phyloP scores from a whole-genome alignment of 306 rosid species.

The Arachis stenosperma region DNA sequence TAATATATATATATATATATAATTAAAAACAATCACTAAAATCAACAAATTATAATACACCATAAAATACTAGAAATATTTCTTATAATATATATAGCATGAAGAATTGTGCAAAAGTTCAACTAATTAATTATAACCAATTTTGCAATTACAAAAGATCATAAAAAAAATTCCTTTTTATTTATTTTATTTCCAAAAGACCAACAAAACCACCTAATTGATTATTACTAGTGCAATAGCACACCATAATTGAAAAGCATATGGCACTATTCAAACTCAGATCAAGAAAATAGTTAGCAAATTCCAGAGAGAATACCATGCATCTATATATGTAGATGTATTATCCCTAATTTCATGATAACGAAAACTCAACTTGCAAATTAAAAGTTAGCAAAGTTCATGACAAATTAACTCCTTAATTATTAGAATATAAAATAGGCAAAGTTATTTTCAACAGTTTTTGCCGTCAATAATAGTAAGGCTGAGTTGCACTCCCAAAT shows the following conservation, averaged over 20 bases:
- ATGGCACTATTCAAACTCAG: not conserved
- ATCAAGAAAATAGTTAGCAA: not conserved
- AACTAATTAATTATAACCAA: too few relatives aligned
- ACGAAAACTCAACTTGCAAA: not conserved
- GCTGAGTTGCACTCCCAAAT: not conserved
- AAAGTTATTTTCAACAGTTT: not conserved
- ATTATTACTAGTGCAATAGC: not conserved
- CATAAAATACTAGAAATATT: too few relatives aligned
- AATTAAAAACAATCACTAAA: too few relatives aligned
- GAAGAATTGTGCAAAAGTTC: too few relatives aligned
- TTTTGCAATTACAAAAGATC: too few relatives aligned
- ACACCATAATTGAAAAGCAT: not conserved
- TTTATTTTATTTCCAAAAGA: too few relatives aligned
- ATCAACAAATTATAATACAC: too few relatives aligned
- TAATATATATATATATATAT: too few relatives aligned
- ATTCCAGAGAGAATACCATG: not conserved
- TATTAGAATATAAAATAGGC: not conserved
- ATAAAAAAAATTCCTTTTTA: too few relatives aligned
- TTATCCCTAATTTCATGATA: too few relatives aligned
- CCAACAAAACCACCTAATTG: not conserved
- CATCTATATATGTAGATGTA: too few relatives aligned
- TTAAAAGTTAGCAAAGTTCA: not conserved
- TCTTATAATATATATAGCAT: too few relatives aligned
- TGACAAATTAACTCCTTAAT: not conserved
- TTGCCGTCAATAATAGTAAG: conserved; percentile 1